Evolutionary conservation across 768 basidiomycete species (phyloP), one percentile per base, ranked within the genome.

Genomic region (Daedaleopsis sinensis): DNA sequence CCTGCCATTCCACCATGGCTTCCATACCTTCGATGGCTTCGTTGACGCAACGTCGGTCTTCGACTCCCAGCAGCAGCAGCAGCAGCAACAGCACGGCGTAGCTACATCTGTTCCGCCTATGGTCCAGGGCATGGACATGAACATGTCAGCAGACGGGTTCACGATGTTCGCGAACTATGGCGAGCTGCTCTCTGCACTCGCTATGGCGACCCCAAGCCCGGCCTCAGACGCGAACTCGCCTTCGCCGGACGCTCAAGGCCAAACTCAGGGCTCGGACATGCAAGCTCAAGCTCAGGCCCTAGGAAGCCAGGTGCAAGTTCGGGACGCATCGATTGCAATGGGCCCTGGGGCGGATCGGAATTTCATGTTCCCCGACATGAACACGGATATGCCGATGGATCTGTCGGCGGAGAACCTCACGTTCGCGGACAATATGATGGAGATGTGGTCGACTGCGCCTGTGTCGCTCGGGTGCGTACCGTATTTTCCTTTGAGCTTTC

Each of bases 381-480:
- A 32, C 27, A 53, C n/a, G 19, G 79, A 72, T 59, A 39, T 51
- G 32, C 5, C 50, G 42, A 52, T 38, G 27, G 27, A 32, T 24
- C 16, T 57, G 24, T 23, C 51, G n/a, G 43, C 16, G 49, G 60
- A 62, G 44, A 36, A 43, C 35, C 16, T 51, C 39, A 32, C 55
- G 35, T 58, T 61, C 68, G 81, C 86, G 65, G 71, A 56, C 52
- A 57, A 73, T 57, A 80, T 80, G 47, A 78, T 86, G 67, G 76
- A 78, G 11, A 83, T 87, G 81, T 89, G 86, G 87, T 83, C 84
- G 10, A 78, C 75, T 47, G 83, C 85, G 16, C 85, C 85, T 9
- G 77, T 79, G 12, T 79, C 80, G 10, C 84, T 85, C 51, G 84
- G 84, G 87, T 88, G 66, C 64, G 85, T 32, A 7, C n/a, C n/a